Conservation (phyloP, 2,329 filamentous ascomycete species). For the Trichocomaceae sp. region DNA sequence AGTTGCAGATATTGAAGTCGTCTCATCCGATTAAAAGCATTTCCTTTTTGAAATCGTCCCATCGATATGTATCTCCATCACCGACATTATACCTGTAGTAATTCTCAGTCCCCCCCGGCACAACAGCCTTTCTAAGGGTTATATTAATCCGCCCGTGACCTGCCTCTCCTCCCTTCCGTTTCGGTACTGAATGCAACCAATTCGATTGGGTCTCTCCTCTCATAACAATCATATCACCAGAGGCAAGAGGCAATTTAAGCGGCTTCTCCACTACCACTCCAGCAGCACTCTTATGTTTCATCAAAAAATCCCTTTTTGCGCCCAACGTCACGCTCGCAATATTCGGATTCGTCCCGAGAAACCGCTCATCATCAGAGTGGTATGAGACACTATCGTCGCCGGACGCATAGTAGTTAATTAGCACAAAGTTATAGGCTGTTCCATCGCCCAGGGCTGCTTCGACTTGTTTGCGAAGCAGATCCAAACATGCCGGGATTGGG, state of each 20-base stretch:
- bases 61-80: constrained; percentile 59
- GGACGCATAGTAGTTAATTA: constrained; percentile 78
- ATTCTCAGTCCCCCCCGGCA: constrained; percentile 68
- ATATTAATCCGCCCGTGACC: constrained; percentile 68
- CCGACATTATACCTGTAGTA: constrained; percentile 83
- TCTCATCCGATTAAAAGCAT: background rate
- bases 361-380: constrained; percentile 74
- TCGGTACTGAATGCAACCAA: constrained; percentile 74
- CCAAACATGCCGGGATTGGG: constrained; percentile 64
- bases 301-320: constrained; percentile 64
- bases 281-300: constrained; percentile 61
- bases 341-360: constrained; percentile 61
- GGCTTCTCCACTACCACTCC: constrained; percentile 30
- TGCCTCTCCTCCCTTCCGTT: constrained; percentile 58
- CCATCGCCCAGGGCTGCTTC: constrained; percentile 56
- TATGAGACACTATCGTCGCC: constrained; percentile 71
- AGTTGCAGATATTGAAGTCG: too few species aligned
- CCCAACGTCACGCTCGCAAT: constrained; percentile 72
- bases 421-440: constrained; percentile 65
- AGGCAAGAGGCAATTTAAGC: constrained; percentile 51
- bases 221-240: constrained; percentile 77
- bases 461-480: constrained; percentile 55
- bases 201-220: constrained; percentile 64
- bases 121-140: constrained; percentile 65
- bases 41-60: constrained; percentile 46